Base-by-base conservation (phyloP, 768 basidiomycete genomes). In the Polyporus arcularius region DNA sequence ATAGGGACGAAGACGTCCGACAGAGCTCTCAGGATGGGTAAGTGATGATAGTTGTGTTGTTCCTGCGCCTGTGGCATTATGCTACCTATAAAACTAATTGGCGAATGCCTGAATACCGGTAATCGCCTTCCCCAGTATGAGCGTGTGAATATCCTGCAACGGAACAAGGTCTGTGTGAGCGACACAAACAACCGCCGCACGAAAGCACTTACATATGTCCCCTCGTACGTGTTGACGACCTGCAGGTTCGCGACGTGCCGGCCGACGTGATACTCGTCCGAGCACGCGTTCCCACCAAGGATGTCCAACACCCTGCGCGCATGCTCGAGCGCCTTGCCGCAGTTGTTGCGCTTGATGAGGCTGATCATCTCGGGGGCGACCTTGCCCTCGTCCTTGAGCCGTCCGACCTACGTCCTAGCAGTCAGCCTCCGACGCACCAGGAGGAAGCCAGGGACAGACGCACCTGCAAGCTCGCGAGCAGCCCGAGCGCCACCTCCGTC, bases 241-340 rank as follows among this genome's bases (percentile, higher is more conserved):
- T 98, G 96, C 61, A 97, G 72, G 73, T 98, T 98, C 0, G 91
- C 90, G 9, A 92, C 95, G 76, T 98, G 96, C 38, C 96, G 78
- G n/a, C 92, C 93, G 55, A 98, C 87, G 70, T 94, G 92, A 70
- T 95, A 97, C 92, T 98, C 96, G 68, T 98, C 96, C 32, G 92
- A 81, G 55, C 86, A 88, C 4, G 94, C 96, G 74, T 98, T 98
- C 3, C 96, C 96, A 30, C 96, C 96, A 47, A 98, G 78, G 40
- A 97, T 89, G 69, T 98, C 96, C 68, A 98, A 74, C 46, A 98
- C 78, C 58, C 84, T 77, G 35, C 96, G 80, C 4, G 92, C 77
- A 63, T 97, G 92, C 65, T 89, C 79, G 53, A 98, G 77, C 2
- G 96, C 95, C 77, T 96, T 96, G 14, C 93, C 93, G 67, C 94